Evolutionary conservation across 345 rosid species (phyloP), one percentile per base, ranked within the genome.

Genomic region (Punica granatum): DNA sequence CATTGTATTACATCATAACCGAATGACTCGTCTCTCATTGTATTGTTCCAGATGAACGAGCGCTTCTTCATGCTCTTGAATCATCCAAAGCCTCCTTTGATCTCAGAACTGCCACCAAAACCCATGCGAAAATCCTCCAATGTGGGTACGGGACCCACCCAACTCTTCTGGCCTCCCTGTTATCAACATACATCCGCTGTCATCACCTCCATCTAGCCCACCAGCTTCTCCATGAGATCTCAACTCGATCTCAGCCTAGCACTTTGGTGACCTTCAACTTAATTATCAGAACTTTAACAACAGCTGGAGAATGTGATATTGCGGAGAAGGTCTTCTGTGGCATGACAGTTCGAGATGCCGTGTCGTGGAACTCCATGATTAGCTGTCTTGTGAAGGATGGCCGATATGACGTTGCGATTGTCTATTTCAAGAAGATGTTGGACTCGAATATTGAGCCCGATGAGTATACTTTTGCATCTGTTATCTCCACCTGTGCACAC

Each of bases 321-420:
- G 96, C 95, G 5, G 80, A 75, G 73, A 82, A 77, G 83, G 72
- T 86, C 39, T 86, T 92, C 41, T 60, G 68, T 41, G 78, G 76
- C 70, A 79, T 83, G 70, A 77, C 75, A 32, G 60, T 18, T 15
- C 68, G 60, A 44, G 88, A 92, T 81, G 87, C 84, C 62, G 83
- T 86, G 33, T 73, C 95, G 16, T 92, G 97, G 96, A 92, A 90
- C 70, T 75, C 90, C 34, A 78, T 92, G 85, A 86, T 92, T 18
- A 81, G 87, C 19, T 92, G 92, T 58, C 82, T 79, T 64, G 80
- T 84, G 35, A 85, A 74, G 61, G 88, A 90, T 66, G 73, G 70
- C 2, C 79, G 85, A 10, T 85, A 77, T 67, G 83, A 86, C 35
- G 88, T 84, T 35, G 91, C 92, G 0, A 43, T 90, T 37, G 69